These are phyloP conservation scores for Periconia sp. DNA, from an alignment of 2,329 filamentous ascomycete genomes.

Conservation along the genomic window DNA sequence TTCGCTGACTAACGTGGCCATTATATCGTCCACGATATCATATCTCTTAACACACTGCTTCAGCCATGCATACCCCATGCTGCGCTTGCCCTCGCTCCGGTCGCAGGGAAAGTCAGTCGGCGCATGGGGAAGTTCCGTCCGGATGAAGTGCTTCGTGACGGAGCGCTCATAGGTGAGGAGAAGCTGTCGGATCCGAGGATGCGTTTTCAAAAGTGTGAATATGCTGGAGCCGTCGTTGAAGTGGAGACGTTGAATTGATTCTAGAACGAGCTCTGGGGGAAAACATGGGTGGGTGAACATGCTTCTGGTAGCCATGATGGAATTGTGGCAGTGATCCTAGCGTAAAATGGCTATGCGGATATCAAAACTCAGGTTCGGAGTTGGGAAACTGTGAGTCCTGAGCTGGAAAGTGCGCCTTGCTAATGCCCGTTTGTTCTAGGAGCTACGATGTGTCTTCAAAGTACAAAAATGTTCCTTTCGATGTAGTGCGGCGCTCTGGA, in stretches of 20 bases:
- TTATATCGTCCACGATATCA: slow-evolving; percentile 37
- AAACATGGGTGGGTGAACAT: slow-evolving; percentile 22
- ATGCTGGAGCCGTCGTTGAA: slow-evolving; percentile 30
- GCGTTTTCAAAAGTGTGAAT: slow-evolving; percentile 19
- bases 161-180: slow-evolving; percentile 34
- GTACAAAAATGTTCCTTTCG: no score
- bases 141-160: slow-evolving; percentile 27
- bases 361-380: no score
- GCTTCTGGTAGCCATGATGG: slow-evolving; percentile 20
- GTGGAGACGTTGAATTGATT: slow-evolving; percentile 30
- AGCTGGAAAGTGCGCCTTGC: no score
- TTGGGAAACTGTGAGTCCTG: no score
- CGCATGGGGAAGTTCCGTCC: slow-evolving; percentile 34
- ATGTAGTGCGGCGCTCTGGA: no score
- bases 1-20: slow-evolving; percentile 32
- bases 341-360: no score
- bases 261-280: slow-evolving; percentile 35
- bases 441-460: no score
- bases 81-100: neutral
- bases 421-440: no score
- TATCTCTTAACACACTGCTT: slow-evolving; percentile 34
- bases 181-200: slow-evolving; percentile 24
- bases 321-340: no score
- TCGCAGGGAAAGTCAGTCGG: slow-evolving; percentile 31
- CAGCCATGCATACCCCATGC: slow-evolving; percentile 30